A percentile compares a stretch with the other conserved stretches of the same genome.
These are phyloP conservation scores for Geotrichum aggregatum DNA, from an alignment of 1,139 yeast species.

Conservation along the genomic window DNA sequence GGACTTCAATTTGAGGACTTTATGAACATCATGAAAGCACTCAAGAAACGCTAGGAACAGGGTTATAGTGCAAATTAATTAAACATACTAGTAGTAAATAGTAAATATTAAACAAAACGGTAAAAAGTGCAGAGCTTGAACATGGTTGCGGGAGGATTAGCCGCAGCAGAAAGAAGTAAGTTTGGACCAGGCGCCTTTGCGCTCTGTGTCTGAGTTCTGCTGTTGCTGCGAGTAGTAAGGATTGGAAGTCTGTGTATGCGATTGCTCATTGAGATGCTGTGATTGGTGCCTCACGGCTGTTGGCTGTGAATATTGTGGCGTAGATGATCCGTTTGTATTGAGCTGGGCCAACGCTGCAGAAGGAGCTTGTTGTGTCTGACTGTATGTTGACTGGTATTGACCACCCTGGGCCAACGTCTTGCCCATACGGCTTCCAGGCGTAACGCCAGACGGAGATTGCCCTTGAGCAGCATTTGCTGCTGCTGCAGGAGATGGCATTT, in stretches of 20 bases:
- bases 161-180: constrained; percentile 23
- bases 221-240: constrained; percentile 22
- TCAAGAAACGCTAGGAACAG: neutral
- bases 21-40: neutral
- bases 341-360: constrained; percentile 24
- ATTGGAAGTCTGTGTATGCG: constrained; percentile 22
- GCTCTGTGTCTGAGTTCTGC: constrained; percentile 28
- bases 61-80: constrained; percentile 1
- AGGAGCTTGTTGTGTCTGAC: constrained; percentile 25
- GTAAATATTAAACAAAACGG: constrained; percentile 10
- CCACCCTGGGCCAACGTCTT: constrained; percentile 19
- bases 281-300: constrained; percentile 10
- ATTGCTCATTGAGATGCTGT: constrained; percentile 20
- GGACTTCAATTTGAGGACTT: no score
- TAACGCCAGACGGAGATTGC: neutral
- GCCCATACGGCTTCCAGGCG: constrained; percentile 20
- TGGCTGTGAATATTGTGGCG: constrained; percentile 7
- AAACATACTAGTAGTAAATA: constrained; percentile 8
- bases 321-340: constrained; percentile 19
- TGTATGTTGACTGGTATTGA: constrained; percentile 21
- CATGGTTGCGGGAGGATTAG: neutral
- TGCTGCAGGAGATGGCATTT: constrained; percentile 13
- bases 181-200: constrained; percentile 35
- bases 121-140: constrained; percentile 5
- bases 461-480: constrained; percentile 1